These are phyloP conservation scores for Sindora glabra DNA, from an alignment of 306 rosid species.

Conservation along the genomic window DNA sequence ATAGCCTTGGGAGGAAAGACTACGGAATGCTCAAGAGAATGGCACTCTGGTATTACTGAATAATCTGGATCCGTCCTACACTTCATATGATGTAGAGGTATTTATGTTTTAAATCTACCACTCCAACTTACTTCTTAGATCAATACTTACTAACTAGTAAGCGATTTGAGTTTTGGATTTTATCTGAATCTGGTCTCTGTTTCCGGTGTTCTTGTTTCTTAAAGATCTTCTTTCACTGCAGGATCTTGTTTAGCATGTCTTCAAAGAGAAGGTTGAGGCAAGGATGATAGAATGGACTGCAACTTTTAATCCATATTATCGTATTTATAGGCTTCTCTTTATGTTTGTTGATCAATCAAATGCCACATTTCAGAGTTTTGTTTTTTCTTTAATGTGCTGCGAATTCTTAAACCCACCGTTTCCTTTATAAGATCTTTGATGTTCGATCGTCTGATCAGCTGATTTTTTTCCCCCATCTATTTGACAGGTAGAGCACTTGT, in stretches of 20 bases:
- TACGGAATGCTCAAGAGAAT: constrained; percentile 35
- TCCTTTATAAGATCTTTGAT: not conserved
- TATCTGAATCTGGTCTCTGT: not conserved
- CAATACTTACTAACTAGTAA: not conserved
- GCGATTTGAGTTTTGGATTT: not conserved
- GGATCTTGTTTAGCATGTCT: constrained; percentile 46
- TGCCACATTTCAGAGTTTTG: not conserved
- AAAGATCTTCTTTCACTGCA: constrained; percentile 7
- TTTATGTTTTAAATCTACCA: not conserved
- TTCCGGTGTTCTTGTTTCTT: not conserved
- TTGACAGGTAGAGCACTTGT: constrained; percentile 57
- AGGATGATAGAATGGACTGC: constrained; percentile 33
- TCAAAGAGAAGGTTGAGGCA: constrained; percentile 36
- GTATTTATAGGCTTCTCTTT: constrained; percentile 23
- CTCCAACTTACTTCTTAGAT: not conserved
- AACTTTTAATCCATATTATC: constrained; percentile 25
- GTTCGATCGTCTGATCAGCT: not conserved
- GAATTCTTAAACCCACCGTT: not conserved
- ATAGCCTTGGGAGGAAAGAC: constrained; percentile 50
- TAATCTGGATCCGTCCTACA: constrained; percentile 52
- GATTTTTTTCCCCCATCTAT: constrained; percentile 8
- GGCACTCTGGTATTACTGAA: constrained; percentile 39
- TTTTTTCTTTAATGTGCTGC: not conserved
- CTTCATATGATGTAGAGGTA: constrained; percentile 58
- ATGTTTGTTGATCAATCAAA: not conserved